Evolutionary conservation across 805 yeast species (phyloP).

Genomic region (Cyberlindnera maritima): DNA sequence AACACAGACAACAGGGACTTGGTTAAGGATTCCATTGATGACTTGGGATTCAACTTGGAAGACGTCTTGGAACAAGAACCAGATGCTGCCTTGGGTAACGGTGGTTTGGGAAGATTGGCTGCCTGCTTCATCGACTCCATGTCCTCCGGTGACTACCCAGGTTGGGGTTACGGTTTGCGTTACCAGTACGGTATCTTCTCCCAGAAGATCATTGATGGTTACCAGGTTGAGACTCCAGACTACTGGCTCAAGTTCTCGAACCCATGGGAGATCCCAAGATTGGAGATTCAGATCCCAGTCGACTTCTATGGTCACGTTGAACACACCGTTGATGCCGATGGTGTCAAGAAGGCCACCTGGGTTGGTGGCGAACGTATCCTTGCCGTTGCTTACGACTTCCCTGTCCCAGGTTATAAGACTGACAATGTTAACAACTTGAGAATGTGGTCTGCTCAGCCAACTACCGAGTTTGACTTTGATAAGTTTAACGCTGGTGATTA

Average conservation of each 20-base stretch:
- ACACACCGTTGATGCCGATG: conserved; percentile 42
- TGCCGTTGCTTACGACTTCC: conserved; percentile 89
- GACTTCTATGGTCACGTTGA: conserved; percentile 77
- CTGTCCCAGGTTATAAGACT: conserved; percentile 88
- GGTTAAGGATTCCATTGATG: conserved; percentile 54
- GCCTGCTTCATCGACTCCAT: conserved; percentile 92
- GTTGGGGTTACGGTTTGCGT: conserved; percentile 95
- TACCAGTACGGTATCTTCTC: conserved; percentile 92
- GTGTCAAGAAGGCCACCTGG: conserved; percentile 70
- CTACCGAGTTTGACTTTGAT: conserved; percentile 85
- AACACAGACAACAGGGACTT: conserved; percentile 67
- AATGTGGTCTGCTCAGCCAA: conserved; percentile 87
- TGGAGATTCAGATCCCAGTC: conserved; percentile 84
- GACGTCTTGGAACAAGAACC: conserved; percentile 84
- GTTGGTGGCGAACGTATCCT: conserved; percentile 84
- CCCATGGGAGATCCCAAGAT: conserved; percentile 91
- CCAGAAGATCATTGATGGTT: conserved; percentile 86
- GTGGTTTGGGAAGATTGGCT: conserved; percentile 92
- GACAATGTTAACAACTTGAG: conserved; percentile 83
- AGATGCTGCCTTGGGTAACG: conserved; percentile 93
- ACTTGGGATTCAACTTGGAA: conserved; percentile 84
- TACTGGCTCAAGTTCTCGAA: conserved; percentile 87
- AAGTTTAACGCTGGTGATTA: conserved; percentile 93
- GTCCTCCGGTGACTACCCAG: conserved; percentile 82
- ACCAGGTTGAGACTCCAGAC: conserved; percentile 93